These are phyloP conservation scores for Cladobotryum mycophilum DNA, from an alignment of 2,329 filamentous ascomycete species.

Conservation along the genomic window DNA sequence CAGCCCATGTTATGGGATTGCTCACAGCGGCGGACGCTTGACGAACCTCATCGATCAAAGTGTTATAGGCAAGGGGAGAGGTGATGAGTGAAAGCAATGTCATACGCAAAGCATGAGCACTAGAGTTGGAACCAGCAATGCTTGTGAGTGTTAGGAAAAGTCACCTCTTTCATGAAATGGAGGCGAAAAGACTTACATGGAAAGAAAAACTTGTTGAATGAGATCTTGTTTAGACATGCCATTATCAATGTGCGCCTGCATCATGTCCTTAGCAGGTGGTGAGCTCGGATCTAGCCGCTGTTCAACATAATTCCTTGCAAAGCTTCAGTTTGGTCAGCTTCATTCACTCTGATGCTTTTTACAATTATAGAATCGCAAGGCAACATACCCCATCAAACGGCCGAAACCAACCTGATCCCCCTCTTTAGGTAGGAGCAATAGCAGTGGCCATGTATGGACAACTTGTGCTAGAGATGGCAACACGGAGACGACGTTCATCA, in stretches of 20 bases:
- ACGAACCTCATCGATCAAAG: slow-evolving; percentile 38
- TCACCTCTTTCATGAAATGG: not conserved
- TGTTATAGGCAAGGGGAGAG: slow-evolving; percentile 34
- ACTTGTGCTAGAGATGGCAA: slow-evolving; percentile 31
- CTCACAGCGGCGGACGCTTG: slow-evolving; percentile 32
- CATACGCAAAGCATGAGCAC: slow-evolving; percentile 46
- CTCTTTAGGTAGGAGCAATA: slow-evolving; percentile 28
- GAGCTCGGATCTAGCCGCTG: slow-evolving; percentile 16
- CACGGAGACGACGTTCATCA: slow-evolving; percentile 31
- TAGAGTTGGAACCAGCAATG: slow-evolving; percentile 56
- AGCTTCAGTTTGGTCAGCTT: not conserved
- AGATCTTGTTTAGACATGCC: slow-evolving; percentile 13
- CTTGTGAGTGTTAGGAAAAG: slow-evolving; percentile 21
- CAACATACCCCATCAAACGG: slow-evolving; percentile 30
- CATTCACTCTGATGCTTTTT: no score
- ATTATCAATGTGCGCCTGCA: slow-evolving; percentile 20
- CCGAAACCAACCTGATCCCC: slow-evolving; percentile 34
- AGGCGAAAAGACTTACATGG: slow-evolving; percentile 3
- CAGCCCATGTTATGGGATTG: slow-evolving; percentile 35
- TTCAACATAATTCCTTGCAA: slow-evolving; percentile 18
- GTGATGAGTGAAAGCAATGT: slow-evolving; percentile 46
- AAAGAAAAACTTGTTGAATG: slow-evolving; percentile 11
- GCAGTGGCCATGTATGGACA: slow-evolving; percentile 32
- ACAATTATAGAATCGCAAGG: not conserved
- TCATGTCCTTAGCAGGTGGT: slow-evolving; percentile 13